These are phyloP conservation scores for Capsicum rhomboideum DNA, from an alignment of 257 asterid species.

Conservation along the genomic window DNA sequence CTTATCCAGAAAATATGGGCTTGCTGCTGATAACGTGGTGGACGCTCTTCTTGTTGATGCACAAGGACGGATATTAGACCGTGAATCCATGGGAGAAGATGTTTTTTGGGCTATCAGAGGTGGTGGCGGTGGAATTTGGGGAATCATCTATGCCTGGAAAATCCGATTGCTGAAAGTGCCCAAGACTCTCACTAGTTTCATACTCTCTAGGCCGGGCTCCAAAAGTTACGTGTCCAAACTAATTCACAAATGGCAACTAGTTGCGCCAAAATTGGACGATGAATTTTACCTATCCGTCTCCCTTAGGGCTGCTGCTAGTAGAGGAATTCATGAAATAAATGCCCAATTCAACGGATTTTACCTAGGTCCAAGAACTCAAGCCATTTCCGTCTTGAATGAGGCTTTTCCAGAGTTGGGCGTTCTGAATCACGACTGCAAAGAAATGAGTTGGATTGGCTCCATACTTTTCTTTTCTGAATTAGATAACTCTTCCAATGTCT, in stretches of 20 bases:
- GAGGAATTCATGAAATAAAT: slow-evolving; percentile 25
- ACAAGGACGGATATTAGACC: slow-evolving; percentile 37
- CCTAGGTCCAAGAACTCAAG: slow-evolving; percentile 35
- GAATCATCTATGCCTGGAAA: slow-evolving; percentile 63
- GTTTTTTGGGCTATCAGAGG: slow-evolving; percentile 86
- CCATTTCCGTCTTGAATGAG: slow-evolving; percentile 14
- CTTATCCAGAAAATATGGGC: slow-evolving; percentile 55
- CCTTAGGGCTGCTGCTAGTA: slow-evolving; percentile 42
- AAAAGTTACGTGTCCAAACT: slow-evolving; percentile 16
- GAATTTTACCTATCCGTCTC: slow-evolving; percentile 44
- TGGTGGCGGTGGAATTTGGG: slow-evolving; percentile 79
- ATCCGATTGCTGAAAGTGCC: slow-evolving; percentile 38
- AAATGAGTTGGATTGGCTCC: slow-evolving; percentile 74
- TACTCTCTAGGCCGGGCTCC: slow-evolving; percentile 33
- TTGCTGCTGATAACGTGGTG: slow-evolving; percentile 71
- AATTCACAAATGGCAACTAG: slow-evolving; percentile 49
- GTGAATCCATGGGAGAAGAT: slow-evolving; percentile 74
- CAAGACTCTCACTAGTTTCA: slow-evolving; percentile 28
- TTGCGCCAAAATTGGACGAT: slow-evolving; percentile 38
- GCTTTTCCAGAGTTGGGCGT: slow-evolving; percentile 38
- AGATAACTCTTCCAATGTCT: slow-evolving; percentile 3
- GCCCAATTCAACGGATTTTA: slow-evolving; percentile 59
- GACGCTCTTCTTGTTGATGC: slow-evolving; percentile 61
- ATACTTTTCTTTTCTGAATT: slow-evolving; percentile 49
- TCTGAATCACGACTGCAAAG: slow-evolving; percentile 26